phyloP scores from a whole-genome alignment of 257 asterid genomes.

The Thymus quinquecostatus region DNA sequence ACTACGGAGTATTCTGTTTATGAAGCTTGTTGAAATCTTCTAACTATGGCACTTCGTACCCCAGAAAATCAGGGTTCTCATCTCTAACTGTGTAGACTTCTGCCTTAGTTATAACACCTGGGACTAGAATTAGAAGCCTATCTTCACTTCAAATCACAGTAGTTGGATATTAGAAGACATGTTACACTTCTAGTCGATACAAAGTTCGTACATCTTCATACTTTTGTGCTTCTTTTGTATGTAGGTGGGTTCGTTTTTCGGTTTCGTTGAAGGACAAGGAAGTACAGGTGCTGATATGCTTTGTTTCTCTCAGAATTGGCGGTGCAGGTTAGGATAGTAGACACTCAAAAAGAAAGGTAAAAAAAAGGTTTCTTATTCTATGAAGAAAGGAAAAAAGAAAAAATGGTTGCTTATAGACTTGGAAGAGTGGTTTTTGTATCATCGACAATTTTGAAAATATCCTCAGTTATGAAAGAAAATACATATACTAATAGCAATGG shows the following conservation, averaged over 20 bases:
- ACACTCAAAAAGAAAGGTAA: conserved; percentile 13
- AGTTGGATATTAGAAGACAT: neutral
- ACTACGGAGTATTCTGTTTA: neutral
- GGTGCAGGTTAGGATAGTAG: conserved; percentile 38
- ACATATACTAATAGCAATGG: conserved; percentile 9
- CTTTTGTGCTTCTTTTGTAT: neutral
- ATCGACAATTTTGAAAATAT: conserved; percentile 33
- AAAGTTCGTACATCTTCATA: neutral
- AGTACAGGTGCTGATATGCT: conserved; percentile 30
- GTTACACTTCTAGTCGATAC: neutral
- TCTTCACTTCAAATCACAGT: neutral
- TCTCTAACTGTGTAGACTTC: neutral
- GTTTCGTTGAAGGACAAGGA: conserved; percentile 33
- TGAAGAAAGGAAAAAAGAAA: no score
- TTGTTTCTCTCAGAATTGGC: conserved; percentile 21
- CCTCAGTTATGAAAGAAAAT: conserved; percentile 5
- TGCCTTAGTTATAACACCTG: neutral
- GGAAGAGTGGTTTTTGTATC: conserved; percentile 27
- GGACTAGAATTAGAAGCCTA: neutral
- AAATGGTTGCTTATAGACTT: conserved; percentile 20
- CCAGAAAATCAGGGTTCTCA: neutral
- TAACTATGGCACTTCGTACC: neutral
- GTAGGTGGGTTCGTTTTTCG: conserved; percentile 18
- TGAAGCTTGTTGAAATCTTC: neutral
- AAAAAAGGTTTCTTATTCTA: no score